Evolutionary conservation across 2,329 filamentous ascomycete species (phyloP), one percentile per base, ranked within the genome.

Genomic region (Monosporascus ibericus): DNA sequence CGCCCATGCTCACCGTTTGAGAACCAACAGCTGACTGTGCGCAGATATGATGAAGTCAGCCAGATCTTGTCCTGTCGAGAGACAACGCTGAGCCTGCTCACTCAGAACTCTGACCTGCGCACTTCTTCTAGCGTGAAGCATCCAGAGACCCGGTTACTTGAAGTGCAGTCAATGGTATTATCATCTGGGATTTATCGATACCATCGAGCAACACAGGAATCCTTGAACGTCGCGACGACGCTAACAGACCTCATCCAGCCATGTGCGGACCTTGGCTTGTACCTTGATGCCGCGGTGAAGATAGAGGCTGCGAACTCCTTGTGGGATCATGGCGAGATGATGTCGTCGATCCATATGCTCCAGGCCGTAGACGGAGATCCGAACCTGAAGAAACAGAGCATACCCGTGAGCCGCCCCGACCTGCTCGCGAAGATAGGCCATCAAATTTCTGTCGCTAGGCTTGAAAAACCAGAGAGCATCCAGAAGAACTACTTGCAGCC

Each of bases 281-380:
- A 85, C 52, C 82, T 96, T 44, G 87, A 91, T 63, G 88, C 85
- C 14, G 85, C 85, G 14, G 82, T 91, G 39, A 84, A 86, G 57
- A 81, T 92, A 50, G 94, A 97, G 68, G 82, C 89, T 7, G 92
- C 95, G 11, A 90, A 88, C 63, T 90, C 95, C 6, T 75, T 99
- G 1, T 99, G 94, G 92, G 90, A 95, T 56, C 88, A 96, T 65
- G 91, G 91, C 14, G 92, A 99, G 68, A 89, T 90, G 75, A 83
- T 86, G 20, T 84, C 89, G 0, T 96, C 94, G 0, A 96, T 99
- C 54, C 81, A 86, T 38, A 92, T 97, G 79, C 81, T 97, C 20
- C 87, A 92, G 63, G 80, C 82, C 44, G 78, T 96, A 11, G 80
- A 87, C 51, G 74, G 77, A 44, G 76, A 82, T 49, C 75, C 78